phyloP scores from a whole-genome alignment of 768 basidiomycete genomes.

The Lanmaoa rubissima region DNA sequence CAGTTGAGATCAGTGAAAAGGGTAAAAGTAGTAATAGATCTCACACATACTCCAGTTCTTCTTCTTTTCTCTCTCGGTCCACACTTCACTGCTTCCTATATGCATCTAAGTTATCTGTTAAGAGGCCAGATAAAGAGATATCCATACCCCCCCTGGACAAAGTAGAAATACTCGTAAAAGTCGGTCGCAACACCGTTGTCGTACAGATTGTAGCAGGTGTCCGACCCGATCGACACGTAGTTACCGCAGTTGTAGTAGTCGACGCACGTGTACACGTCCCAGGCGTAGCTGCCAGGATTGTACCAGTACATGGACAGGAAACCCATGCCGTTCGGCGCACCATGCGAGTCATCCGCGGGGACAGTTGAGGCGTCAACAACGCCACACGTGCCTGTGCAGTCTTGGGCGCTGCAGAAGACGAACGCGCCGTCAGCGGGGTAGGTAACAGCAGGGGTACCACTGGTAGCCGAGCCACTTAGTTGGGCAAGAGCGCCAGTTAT shows the following conservation, averaged over 20 bases:
- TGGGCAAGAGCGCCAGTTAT: background rate
- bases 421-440: background rate
- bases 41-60: too few species aligned
- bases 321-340: background rate
- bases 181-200: too few species aligned
- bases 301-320: background rate
- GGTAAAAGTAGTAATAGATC: too few species aligned
- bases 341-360: background rate
- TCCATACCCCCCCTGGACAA: too few species aligned
- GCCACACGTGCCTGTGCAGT: background rate
- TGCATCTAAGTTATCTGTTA: too few species aligned
- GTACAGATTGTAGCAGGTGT: background rate
- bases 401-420: background rate
- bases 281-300: background rate
- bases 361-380: background rate
- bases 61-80: too few species aligned
- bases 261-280: background rate
- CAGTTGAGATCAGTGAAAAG: too few species aligned
- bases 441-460: background rate
- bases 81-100: too few species aligned
- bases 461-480: background rate
- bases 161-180: too few species aligned
- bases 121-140: too few species aligned
- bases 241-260: background rate
- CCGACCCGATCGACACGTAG: background rate